These are phyloP conservation scores for Penicillium verrucosum DNA, from an alignment of 2,329 filamentous ascomycete species.

Conservation along the genomic window DNA sequence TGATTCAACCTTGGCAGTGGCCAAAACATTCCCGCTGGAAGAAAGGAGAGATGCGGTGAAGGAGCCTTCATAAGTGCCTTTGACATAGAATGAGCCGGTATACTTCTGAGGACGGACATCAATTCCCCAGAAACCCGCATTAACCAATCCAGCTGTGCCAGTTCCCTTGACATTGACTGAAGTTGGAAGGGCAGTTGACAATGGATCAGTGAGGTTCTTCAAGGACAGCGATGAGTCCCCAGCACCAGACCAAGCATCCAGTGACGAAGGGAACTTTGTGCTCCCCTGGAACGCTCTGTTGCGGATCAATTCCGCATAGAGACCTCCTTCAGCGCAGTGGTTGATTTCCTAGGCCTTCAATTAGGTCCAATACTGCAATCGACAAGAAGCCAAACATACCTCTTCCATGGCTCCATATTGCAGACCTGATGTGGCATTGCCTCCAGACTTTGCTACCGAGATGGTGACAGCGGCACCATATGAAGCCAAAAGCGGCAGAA, in stretches of 20 bases:
- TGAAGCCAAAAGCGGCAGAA: slow-evolving; percentile 28
- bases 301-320: slow-evolving; percentile 36
- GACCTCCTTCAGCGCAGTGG: slow-evolving; percentile 33
- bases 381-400: slow-evolving; percentile 11
- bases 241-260: slow-evolving; percentile 32
- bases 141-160: slow-evolving; percentile 48
- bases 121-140: slow-evolving; percentile 53
- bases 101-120: slow-evolving; percentile 49
- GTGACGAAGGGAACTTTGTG: slow-evolving; percentile 27
- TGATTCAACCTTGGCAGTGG: slow-evolving; percentile 31
- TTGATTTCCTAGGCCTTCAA: slow-evolving; percentile 26
- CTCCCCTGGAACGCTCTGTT: slow-evolving; percentile 38
- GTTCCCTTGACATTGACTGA: slow-evolving; percentile 43
- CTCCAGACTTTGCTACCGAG: slow-evolving; percentile 29
- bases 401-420: slow-evolving; percentile 35
- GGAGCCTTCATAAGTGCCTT: slow-evolving; percentile 34
- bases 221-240: slow-evolving; percentile 32
- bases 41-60: slow-evolving; percentile 40
- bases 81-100: slow-evolving; percentile 51
- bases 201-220: slow-evolving; percentile 39
- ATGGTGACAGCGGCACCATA: slow-evolving; percentile 26
- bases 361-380: neutral
- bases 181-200: slow-evolving; percentile 46
- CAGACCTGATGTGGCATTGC: slow-evolving; percentile 26
- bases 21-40: slow-evolving; percentile 39